Conservation (phyloP, 441 rosid species). For the Sinapis alba region DNA sequence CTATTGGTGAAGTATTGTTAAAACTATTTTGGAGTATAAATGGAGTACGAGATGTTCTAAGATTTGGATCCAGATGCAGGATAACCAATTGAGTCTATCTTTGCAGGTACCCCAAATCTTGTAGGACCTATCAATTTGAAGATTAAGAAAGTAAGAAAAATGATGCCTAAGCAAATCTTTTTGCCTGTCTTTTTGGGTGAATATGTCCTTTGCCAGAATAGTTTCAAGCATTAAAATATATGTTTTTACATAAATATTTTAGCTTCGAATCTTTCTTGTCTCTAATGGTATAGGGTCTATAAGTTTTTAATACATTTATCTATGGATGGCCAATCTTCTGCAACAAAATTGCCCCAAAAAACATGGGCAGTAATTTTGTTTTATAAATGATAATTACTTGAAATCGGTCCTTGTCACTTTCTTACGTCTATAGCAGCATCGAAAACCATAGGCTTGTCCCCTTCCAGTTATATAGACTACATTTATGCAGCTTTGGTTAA, state of each 20-base stretch:
- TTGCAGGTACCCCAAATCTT: constrained; percentile 19
- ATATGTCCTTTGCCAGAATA: constrained; percentile 31
- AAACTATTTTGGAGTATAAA: too few relatives aligned
- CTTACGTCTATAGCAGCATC: neutral
- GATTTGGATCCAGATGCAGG: constrained; percentile 35
- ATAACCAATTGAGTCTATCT: constrained; percentile 24
- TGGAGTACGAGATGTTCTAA: too few relatives aligned
- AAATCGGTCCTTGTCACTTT: constrained; percentile 35
- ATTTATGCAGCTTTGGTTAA: neutral
- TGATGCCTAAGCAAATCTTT: constrained; percentile 41
- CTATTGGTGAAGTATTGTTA: too few relatives aligned
- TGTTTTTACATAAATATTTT: neutral
- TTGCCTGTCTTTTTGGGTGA: constrained; percentile 43
- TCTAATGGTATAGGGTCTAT: constrained; percentile 34
- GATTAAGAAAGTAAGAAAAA: constrained; percentile 29
- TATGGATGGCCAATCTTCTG: constrained; percentile 27
- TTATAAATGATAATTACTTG: constrained; percentile 27
- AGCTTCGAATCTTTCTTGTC: constrained; percentile 20
- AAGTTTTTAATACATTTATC: constrained; percentile 1
- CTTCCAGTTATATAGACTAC: constrained; percentile 12
- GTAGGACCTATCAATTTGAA: constrained; percentile 18
- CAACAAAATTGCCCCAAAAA: constrained; percentile 34
- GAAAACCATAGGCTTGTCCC: constrained; percentile 37
- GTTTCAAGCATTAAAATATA: constrained; percentile 22
- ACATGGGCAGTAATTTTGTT: constrained; percentile 22